Base-by-base conservation (phyloP, 805 yeast genomes). In the Zygosaccharomyces bailii region DNA sequence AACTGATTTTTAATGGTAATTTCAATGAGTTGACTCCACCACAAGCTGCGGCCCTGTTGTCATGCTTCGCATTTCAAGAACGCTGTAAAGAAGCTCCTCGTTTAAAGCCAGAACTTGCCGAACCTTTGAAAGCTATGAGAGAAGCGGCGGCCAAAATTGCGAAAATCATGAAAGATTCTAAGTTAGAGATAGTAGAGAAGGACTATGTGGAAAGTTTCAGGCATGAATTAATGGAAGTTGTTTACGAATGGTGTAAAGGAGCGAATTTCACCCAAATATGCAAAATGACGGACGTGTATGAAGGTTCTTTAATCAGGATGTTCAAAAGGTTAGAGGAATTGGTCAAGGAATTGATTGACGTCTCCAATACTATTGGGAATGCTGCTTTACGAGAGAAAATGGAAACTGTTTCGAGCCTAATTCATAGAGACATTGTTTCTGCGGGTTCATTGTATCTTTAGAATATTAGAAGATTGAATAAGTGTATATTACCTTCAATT, bases 261-360 rank as follows among this genome's bases (percentile, higher is more conserved):
- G 96, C 96, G 5, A 72, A 93, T 0, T 93, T 93, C 66, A 91
- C 97, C 0, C 96, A 91, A 63, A 91, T 93, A 51, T 91, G 98
- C 71, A 91, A 91, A 66, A 89, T 93, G 96, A 93, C 99, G 0
- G 99, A 93, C 61, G 98, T 93, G 34, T 93, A 91, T 56, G 99
- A 93, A 70, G 99, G 99, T 33, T 84, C 95, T 17, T 75, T 93
- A 60, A 91, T 93, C 53, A 81, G 99, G 63, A 86, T 87, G 80
- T 93, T 93, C 72, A 84, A 93, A 66, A 77, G 99, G 61, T 72
- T 93, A 44, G 99, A 93, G 66, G 99, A 93, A 64, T 75, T 93
- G 73, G 71, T 93, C 45, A 80, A 91, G 59, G 99, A 93, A 65
- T 74, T 93, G 78, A 81, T 82, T 35, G 82, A 78, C 54, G 98